Base-by-base conservation (phyloP, 495 filamentous ascomycete genomes). In the Opeltia flavorubescens region DNA sequence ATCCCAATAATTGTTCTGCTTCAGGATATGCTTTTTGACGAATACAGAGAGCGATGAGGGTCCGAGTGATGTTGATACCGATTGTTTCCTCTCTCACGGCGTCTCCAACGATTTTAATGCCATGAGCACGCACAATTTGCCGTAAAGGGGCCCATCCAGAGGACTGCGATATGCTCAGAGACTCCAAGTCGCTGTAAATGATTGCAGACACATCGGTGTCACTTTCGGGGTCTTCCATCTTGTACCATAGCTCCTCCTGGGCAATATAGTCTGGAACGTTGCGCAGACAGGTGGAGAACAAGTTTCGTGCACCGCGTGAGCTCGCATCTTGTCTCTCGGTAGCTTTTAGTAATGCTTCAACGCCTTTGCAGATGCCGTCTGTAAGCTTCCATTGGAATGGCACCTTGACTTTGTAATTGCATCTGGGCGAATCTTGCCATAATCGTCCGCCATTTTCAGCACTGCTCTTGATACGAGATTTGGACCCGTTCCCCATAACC, bases 181-280 rank as follows among this genome's bases (percentile, higher is more conserved):
- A 55, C 52, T 87, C 83, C 26, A 89, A 56, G 44, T 86, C 78
- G 27, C 71, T 73, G 54, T 85, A 86, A 35, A 85, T 71, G 30
- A 34, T 38, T 1, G 52, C 50, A 3, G 55, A 40, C 25, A 71
- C 59, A 21, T 72, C 67, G 18, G 52, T 49, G 44, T 65, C 57
- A 17, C 62, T 67, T 13, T 74, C 74, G 35, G 64, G 51, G 36
- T 78, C 67, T 20, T 75, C 66, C 17, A 77, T 59, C n/a, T 60
- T 50, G 30, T 55, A 54, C 52, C 72, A 71, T 59, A 60, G 54
- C 53, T 84, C 77, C 44, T 83, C 75, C 15, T 68, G 63, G 2
- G 64, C 60, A 49, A 87, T 80, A 60, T 78, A 83, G 6, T 69
- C 65, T 0, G 83, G 81, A 7, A 86, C 59, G 25, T 71, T 70